Evolutionary conservation across 2,329 filamentous ascomycete genomes (phyloP).

Genomic region (Capronia epimyces): DNA sequence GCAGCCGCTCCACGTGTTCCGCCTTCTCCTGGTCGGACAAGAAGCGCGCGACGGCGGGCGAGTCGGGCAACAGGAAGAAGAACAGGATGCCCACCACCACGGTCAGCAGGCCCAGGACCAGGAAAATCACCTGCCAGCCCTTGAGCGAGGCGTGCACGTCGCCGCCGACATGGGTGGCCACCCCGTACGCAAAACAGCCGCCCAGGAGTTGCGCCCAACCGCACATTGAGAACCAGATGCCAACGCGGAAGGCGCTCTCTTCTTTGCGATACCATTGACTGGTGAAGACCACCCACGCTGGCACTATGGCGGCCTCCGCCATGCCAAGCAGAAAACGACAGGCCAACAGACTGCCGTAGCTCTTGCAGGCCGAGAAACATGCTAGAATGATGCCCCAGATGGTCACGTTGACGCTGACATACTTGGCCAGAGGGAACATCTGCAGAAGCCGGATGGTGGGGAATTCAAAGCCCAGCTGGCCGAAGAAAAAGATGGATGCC

Average conservation of each 20-base stretch:
- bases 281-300: slow-evolving; percentile 57
- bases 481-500: slow-evolving; percentile 60
- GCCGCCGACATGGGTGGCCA: slow-evolving; percentile 33
- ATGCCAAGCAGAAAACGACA: slow-evolving; percentile 56
- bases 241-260: slow-evolving; percentile 56
- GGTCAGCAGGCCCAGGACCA: slow-evolving; percentile 47
- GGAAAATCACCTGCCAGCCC: slow-evolving; percentile 48
- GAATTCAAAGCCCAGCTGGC: slow-evolving; percentile 54
- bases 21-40: slow-evolving; percentile 22
- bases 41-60: slow-evolving; percentile 42
- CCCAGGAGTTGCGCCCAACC: slow-evolving; percentile 53
- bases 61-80: slow-evolving; percentile 46
- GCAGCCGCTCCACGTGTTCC: slow-evolving; percentile 20
- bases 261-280: slow-evolving; percentile 55
- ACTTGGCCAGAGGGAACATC: slow-evolving; percentile 56
- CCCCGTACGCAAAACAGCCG: slow-evolving; percentile 46
- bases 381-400: slow-evolving; percentile 42
- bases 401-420: slow-evolving; percentile 54
- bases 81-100: slow-evolving; percentile 40
- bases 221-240: slow-evolving; percentile 57
- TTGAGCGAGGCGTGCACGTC: slow-evolving; percentile 36
- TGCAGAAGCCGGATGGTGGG: slow-evolving; percentile 60
- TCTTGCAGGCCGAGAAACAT: slow-evolving; percentile 47
- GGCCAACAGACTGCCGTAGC: slow-evolving; percentile 51
- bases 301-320: slow-evolving; percentile 57